Evolutionary conservation across 768 basidiomycete species (phyloP).

Genomic region (Naganishia vishniacii): DNA sequence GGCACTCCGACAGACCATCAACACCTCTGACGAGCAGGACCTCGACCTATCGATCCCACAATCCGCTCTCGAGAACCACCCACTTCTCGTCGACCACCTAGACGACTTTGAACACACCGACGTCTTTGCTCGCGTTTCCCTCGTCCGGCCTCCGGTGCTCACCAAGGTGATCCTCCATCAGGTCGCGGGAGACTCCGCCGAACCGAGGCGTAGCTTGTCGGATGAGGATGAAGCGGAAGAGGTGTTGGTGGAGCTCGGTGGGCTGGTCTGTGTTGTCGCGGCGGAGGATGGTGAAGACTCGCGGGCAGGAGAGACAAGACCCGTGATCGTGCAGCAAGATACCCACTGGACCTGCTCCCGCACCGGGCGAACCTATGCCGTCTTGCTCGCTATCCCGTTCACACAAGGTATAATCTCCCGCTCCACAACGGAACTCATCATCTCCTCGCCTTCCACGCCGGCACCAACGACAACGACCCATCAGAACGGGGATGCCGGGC

Average conservation of each 20-base stretch:
- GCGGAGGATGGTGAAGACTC: no score
- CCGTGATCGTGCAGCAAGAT: constrained; percentile 5
- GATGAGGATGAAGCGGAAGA: constrained; percentile 5
- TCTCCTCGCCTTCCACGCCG: constrained; percentile 8
- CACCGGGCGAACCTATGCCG: neutral
- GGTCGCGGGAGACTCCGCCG: neutral
- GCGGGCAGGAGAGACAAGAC: neutral
- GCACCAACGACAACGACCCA: neutral
- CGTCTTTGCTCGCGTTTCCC: neutral
- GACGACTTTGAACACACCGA: neutral
- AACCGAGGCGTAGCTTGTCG: neutral
- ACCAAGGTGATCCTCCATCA: constrained; percentile 8
- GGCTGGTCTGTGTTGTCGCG: no score
- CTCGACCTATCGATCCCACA: neutral
- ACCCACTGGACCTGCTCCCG: constrained; percentile 1
- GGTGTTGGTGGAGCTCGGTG: neutral
- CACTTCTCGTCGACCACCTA: neutral
- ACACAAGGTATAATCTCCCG: constrained; percentile 1
- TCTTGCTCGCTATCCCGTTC: constrained; percentile 7
- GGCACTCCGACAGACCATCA: neutral
- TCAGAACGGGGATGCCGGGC: neutral
- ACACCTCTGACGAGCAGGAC: neutral
- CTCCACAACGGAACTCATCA: constrained; percentile 3
- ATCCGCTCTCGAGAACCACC: constrained; percentile 5
- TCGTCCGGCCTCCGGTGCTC: constrained; percentile 16